These are phyloP conservation scores for Pneumocystis wakefieldiae DNA, from an alignment of 1,139 yeast species.

Conservation along the genomic window DNA sequence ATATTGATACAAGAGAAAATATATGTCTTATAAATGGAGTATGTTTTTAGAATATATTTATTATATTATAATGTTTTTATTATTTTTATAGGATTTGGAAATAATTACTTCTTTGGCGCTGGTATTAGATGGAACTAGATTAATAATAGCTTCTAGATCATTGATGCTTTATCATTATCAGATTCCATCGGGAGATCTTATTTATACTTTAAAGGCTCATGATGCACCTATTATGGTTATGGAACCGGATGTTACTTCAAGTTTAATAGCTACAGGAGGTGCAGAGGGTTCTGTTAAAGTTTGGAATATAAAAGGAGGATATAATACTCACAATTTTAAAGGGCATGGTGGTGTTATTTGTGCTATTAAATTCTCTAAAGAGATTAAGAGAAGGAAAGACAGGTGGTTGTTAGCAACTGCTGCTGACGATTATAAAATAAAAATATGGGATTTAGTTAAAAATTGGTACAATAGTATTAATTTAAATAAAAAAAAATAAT, in stretches of 20 bases:
- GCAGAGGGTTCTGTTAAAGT: conserved; percentile 87
- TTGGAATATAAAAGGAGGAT: conserved; percentile 84
- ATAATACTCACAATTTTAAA: conserved; percentile 72
- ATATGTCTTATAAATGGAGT: conserved; percentile 52
- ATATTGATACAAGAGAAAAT: conserved; percentile 42
- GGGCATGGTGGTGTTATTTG: conserved; percentile 94
- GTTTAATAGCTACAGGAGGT: conserved; percentile 84
- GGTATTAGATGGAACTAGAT: conserved; percentile 56
- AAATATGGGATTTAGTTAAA: conserved; percentile 81
- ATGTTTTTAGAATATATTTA: conserved; percentile 1
- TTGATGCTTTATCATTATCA: conserved; percentile 61
- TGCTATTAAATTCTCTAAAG: conserved; percentile 59
- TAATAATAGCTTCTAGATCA: conserved; percentile 70
- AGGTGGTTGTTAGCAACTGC: conserved; percentile 52
- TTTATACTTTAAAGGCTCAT: conserved; percentile 31
- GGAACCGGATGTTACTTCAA: conserved; percentile 62
- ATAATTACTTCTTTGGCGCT: conserved; percentile 56
- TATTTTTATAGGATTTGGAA: conserved; percentile 46
- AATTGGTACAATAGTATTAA: conserved; percentile 35
- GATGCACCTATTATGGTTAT: conserved; percentile 72
- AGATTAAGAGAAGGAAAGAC: conserved; percentile 41
- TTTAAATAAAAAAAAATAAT: not conserved
- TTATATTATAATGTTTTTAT: not conserved
- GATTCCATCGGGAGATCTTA: conserved; percentile 22
- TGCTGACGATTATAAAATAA: conserved; percentile 62